Evolutionary conservation across 306 rosid genomes (phyloP).

Genomic region (Parietaria judaica): DNA sequence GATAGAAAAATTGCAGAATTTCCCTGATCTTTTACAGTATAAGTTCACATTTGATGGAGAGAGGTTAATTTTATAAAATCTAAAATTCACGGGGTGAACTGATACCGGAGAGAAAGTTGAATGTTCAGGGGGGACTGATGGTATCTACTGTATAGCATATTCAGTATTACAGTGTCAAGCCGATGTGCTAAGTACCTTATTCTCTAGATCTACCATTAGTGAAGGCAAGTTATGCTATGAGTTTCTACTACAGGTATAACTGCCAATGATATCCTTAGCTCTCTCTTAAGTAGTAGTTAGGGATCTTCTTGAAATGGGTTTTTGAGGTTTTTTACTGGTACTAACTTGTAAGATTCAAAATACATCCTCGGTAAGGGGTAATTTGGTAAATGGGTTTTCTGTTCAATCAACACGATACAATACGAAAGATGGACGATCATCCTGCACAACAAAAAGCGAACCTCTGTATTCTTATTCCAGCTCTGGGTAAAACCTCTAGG

Average conservation of each 20-base stretch:
- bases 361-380: slow-evolving; percentile 66
- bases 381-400: slow-evolving; percentile 24
- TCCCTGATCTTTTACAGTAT: too few relatives aligned
- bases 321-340: slow-evolving; percentile 27
- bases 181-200: background rate
- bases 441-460: slow-evolving; percentile 62
- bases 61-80: too few relatives aligned
- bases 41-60: too few relatives aligned
- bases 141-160: background rate
- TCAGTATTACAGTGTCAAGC: slow-evolving; percentile 5
- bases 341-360: slow-evolving; percentile 27
- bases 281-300: slow-evolving; percentile 30
- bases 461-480: slow-evolving; percentile 61
- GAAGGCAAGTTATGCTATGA: slow-evolving; percentile 10
- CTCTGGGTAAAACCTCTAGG: slow-evolving; percentile 81
- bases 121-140: too few relatives aligned
- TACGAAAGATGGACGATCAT: slow-evolving; percentile 43
- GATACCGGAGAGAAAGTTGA: too few relatives aligned
- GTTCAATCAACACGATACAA: slow-evolving; percentile 36
- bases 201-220: slow-evolving; percentile 15
- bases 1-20: too few relatives aligned
- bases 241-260: slow-evolving; percentile 26
- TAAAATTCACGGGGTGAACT: too few relatives aligned
- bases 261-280: slow-evolving; percentile 20
- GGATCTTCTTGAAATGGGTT: slow-evolving; percentile 31